These are phyloP conservation scores for Immersiella caudata DNA, from an alignment of 495 filamentous ascomycete species.

Conservation along the genomic window DNA sequence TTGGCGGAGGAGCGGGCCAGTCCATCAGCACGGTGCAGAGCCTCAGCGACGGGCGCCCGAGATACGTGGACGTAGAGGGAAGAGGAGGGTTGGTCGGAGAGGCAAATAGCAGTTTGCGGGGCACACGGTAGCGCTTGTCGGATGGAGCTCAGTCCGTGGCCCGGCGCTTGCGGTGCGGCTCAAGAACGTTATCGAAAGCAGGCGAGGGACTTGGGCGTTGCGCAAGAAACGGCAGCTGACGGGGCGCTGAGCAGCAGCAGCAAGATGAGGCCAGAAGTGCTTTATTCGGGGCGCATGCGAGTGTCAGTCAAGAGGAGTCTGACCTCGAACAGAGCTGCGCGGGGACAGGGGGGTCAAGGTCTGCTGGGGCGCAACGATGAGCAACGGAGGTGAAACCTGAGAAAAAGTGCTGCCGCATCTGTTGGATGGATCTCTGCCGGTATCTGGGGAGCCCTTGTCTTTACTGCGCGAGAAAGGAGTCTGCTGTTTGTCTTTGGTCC, in stretches of 20 bases:
- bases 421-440: neutral
- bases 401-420: neutral
- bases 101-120: neutral
- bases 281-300: constrained; percentile 11
- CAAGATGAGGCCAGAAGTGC: constrained; percentile 1
- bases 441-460: neutral
- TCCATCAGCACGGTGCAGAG: constrained; percentile 20
- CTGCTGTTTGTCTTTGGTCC: neutral
- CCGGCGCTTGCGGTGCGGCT: neutral
- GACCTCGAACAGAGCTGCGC: constrained; percentile 2
- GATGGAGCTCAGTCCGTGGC: neutral
- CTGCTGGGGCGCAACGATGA: neutral
- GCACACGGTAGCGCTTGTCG: neutral
- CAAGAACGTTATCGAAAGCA: neutral
- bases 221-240: neutral
- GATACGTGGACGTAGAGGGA: constrained; percentile 2
- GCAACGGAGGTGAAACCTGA: neutral
- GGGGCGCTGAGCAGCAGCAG: neutral
- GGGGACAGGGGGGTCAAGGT: neutral
- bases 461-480: constrained; percentile 3
- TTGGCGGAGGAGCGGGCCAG: constrained; percentile 16
- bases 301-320: neutral
- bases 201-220: neutral
- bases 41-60: neutral
- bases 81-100: neutral